Evolutionary conservation across 2,329 filamentous ascomycete genomes (phyloP), one percentile per base, ranked within the genome.

Genomic region (Penicillium thymicola): DNA sequence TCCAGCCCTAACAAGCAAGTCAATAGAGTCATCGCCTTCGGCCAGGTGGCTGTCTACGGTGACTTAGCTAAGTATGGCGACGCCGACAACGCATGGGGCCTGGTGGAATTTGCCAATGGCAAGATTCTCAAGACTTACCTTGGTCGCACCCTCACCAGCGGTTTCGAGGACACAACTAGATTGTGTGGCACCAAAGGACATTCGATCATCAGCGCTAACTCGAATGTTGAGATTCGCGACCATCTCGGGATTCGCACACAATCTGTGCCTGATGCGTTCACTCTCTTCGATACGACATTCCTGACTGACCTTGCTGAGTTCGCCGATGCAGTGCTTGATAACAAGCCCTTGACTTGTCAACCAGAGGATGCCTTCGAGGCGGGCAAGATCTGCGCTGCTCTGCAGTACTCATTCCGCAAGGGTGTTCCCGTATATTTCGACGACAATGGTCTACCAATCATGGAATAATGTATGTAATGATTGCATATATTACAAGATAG

Each of bases 31-130:
- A 59, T 59, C 18, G 58, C 58, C 25, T 59, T 59, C 16, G 58
- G 58, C 7, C 58, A 59, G 21, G 4, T n/a, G 16, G 58, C 58
- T 16, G 58, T 59, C 18, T 59, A 59, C 40, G 18, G 47, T 3
- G 58, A 59, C 46, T 42, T 59, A 14, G 51, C 54, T 25, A 59
- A 59, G 27, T 59, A 54, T 27, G 58, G 58, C 32, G 58, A 59
- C 38, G 54, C 54, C 14, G 58, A 59, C 28, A 59, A 57, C 54
- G 72, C 65, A 28, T 73, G 69, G 70, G 72, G 66, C 8, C 59
- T 75, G 8, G 70, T 75, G 8, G 72, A 75, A 58, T 74, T 70
- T 56, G 65, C 70, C 61, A 73, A 73, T 54, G 72, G 72, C 59
- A 75, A 73, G 57, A 60, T 74, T 28, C 59, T 74, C 40, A 72